A percentile compares a stretch with the other conserved stretches of the same genome.
These are phyloP conservation scores for Elsinoe fawcettii DNA, from an alignment of 2,329 filamentous ascomycete species.

Conservation along the genomic window DNA sequence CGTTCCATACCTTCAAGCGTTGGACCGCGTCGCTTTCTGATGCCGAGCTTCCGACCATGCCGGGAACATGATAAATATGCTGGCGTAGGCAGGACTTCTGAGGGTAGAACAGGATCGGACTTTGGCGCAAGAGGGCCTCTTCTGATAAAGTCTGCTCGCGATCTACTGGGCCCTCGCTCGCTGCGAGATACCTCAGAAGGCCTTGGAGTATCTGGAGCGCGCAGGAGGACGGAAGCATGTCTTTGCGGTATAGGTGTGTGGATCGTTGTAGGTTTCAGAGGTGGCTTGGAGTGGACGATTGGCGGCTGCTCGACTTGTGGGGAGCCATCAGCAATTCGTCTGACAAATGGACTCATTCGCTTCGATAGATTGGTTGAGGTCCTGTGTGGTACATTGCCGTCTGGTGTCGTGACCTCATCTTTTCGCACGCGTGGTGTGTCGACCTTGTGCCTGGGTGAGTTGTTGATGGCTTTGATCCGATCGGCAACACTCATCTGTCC, in stretches of 20 bases:
- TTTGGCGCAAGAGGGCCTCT: not conserved
- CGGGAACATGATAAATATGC: constrained; percentile 17
- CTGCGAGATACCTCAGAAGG: constrained; percentile 11
- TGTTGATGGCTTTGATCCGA: constrained; percentile 17
- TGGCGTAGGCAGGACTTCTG: not conserved
- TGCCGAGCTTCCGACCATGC: constrained; percentile 25
- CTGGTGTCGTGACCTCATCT: not conserved
- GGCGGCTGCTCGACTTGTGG: not conserved
- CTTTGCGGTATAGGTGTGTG: constrained; percentile 16
- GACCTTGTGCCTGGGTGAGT: not conserved
- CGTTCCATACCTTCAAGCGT: constrained; percentile 25
- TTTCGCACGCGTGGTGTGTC: not conserved
- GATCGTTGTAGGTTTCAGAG: constrained; percentile 10
- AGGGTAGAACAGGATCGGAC: not conserved
- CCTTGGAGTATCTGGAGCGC: not conserved
- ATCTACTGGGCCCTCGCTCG: not conserved
- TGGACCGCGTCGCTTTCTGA: constrained; percentile 10
- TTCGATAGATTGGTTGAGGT: not conserved
- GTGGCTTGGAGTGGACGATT: constrained; percentile 10
- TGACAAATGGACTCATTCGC: constrained; percentile 15
- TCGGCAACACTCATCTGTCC: constrained; percentile 17
- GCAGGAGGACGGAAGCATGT: not conserved
- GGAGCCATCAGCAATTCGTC: constrained; percentile 12
- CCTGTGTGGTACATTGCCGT: not conserved
- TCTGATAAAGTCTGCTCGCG: constrained; percentile 2